Evolutionary conservation across 306 rosid species (phyloP).

Genomic region (Quillaja saponaria): DNA sequence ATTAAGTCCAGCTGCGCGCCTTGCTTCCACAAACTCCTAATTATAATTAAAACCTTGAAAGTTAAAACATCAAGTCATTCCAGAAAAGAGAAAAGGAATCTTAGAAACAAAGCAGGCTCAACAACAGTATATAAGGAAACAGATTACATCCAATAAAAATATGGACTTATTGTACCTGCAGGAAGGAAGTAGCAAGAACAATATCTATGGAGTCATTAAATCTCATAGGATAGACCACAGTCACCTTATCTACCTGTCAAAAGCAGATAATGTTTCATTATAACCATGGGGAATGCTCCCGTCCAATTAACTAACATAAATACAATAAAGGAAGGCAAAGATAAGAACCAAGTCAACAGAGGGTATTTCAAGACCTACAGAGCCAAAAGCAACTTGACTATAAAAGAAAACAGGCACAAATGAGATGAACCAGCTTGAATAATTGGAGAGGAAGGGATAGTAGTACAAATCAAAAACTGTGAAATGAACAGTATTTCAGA

Average conservation of each 20-base stretch:
- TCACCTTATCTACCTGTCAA: constrained; percentile 87
- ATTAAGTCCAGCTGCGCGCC: constrained; percentile 82
- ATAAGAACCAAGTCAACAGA: constrained; percentile 18
- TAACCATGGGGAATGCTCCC: constrained; percentile 7
- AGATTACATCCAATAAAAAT: too few species aligned
- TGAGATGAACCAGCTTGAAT: too few species aligned
- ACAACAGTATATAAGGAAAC: too few species aligned
- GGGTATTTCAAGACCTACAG: constrained; percentile 1
- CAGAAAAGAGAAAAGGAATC: constrained; percentile 23
- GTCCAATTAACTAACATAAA: constrained; percentile 20
- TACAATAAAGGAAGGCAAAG: constrained; percentile 12
- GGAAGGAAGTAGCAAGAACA: constrained; percentile 87
- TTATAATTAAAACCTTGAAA: constrained; percentile 30
- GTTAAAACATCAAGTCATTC: constrained; percentile 33
- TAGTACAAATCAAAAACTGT: constrained; percentile 10
- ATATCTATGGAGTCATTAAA: constrained; percentile 86
- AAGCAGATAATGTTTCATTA: constrained; percentile 14
- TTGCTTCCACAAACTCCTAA: constrained; percentile 98
- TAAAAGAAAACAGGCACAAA: background rate
- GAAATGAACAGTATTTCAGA: background rate
- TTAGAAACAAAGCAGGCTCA: background rate
- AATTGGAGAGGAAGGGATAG: too few species aligned
- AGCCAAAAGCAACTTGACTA: constrained; percentile 10
- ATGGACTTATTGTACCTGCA: constrained; percentile 60
- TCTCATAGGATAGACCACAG: constrained; percentile 93